phyloP scores from a whole-genome alignment of 2,329 filamentous ascomycete genomes.

The Fusarium tuaranense region DNA sequence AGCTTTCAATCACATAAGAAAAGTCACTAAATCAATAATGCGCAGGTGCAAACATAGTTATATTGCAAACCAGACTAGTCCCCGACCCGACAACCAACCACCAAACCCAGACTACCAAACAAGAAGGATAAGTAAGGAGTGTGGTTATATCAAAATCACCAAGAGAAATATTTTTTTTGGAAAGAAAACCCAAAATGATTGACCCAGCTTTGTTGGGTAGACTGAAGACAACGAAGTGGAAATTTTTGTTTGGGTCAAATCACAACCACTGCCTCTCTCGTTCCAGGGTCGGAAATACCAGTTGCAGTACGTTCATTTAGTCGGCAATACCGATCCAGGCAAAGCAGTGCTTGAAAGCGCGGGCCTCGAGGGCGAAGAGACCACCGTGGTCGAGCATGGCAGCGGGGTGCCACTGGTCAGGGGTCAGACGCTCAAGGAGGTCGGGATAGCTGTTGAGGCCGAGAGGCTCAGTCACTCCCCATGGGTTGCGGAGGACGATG shows the following conservation, averaged over 20 bases:
- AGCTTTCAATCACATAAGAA: not conserved
- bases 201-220: not conserved
- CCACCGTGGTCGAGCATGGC: slow-evolving; percentile 52
- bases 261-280: not conserved
- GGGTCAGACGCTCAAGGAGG: slow-evolving; percentile 52
- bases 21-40: not conserved
- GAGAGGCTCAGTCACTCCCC: slow-evolving; percentile 56
- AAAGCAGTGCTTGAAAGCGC: slow-evolving; percentile 53
- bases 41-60: not conserved
- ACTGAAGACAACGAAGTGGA: not conserved
- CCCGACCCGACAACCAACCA: not conserved
- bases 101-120: not conserved
- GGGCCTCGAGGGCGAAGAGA: slow-evolving; percentile 51
- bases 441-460: slow-evolving; percentile 55
- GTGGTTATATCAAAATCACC: not conserved
- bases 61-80: not conserved
- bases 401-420: slow-evolving; percentile 52
- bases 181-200: not conserved
- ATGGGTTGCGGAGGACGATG: slow-evolving; percentile 58
- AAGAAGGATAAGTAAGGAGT: not conserved
- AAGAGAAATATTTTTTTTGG: not conserved
- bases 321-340: slow-evolving; percentile 42
- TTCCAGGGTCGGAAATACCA: not conserved
- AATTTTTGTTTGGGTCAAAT: not conserved
- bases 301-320: slow-evolving; percentile 41